These are phyloP conservation scores for Zymoseptoria brevis DNA, from an alignment of 2,329 filamentous ascomycete genomes.

Conservation along the genomic window DNA sequence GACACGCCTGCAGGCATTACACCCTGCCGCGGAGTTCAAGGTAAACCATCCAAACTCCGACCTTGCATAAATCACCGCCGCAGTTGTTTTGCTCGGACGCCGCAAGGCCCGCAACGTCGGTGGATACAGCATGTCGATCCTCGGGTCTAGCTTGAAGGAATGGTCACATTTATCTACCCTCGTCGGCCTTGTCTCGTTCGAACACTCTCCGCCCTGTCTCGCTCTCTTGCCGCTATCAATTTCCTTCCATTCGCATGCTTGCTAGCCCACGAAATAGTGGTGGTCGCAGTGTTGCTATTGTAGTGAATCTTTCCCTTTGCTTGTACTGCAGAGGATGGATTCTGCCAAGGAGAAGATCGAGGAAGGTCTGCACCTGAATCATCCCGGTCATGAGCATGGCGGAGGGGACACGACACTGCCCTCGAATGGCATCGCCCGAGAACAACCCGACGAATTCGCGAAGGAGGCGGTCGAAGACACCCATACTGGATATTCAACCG, in stretches of 20 bases:
- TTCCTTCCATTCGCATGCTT: background rate
- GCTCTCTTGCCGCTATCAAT: background rate
- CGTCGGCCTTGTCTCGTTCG: background rate
- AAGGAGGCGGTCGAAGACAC: slow-evolving; percentile 11
- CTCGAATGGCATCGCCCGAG: background rate
- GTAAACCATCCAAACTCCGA: background rate
- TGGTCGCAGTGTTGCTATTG: background rate
- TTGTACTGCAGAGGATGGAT: slow-evolving; percentile 10
- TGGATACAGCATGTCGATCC: background rate
- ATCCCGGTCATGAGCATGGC: slow-evolving; percentile 19
- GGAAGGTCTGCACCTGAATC: slow-evolving; percentile 19
- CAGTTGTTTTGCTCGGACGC: background rate
- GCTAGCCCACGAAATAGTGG: background rate
- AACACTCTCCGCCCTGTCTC: background rate
- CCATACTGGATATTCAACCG: slow-evolving; percentile 4
- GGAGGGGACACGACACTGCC: slow-evolving; percentile 11
- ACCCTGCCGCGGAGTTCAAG: background rate
- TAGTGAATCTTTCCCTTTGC: background rate
- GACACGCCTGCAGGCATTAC: background rate
- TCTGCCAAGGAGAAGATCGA: slow-evolving; percentile 17
- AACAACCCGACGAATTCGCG: slow-evolving; percentile 7
- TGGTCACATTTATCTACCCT: background rate
- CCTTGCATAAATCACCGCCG: background rate
- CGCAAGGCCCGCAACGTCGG: background rate
- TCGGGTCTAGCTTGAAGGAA: background rate